Evolutionary conservation across 2,329 filamentous ascomycete species (phyloP).

Genomic region (Fusarium luffae): DNA sequence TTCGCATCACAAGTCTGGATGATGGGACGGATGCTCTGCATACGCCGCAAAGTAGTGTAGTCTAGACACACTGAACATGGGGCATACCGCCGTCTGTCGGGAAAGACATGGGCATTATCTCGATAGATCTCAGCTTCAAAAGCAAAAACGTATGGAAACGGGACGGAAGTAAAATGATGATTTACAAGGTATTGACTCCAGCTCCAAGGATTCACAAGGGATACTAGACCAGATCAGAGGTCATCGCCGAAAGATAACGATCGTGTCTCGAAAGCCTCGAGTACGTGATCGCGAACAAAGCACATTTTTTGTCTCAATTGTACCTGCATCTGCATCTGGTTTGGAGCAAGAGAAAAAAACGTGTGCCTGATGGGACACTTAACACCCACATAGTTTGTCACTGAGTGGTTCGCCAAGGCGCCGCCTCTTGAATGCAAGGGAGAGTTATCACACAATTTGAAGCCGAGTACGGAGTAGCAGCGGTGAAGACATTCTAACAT

Average conservation of each 20-base stretch:
- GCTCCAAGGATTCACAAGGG: constrained; percentile 10
- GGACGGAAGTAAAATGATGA: constrained; percentile 5
- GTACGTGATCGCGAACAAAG: constrained; percentile 20
- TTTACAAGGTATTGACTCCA: constrained; percentile 4
- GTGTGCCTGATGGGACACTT: constrained; percentile 24
- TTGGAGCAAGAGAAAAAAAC: background rate
- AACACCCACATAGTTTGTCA: constrained; percentile 21
- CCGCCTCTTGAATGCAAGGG: constrained; percentile 36
- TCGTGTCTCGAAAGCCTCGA: constrained; percentile 1
- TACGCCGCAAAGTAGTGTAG: constrained; percentile 30
- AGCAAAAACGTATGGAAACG: background rate
- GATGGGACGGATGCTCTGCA: constrained; percentile 13
- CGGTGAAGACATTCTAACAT: constrained; percentile 30
- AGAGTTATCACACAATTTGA: constrained; percentile 24
- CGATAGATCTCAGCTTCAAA: constrained; percentile 30
- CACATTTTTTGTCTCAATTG: background rate
- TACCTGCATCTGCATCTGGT: constrained; percentile 20
- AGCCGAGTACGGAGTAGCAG: constrained; percentile 9
- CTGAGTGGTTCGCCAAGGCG: constrained; percentile 19
- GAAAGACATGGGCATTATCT: constrained; percentile 9
- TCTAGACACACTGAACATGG: background rate
- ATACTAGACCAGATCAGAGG: constrained; percentile 8
- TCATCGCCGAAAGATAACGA: constrained; percentile 11
- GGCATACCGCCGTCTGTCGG: background rate
- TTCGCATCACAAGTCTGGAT: constrained; percentile 29